phyloP scores from a whole-genome alignment of 2,329 filamentous ascomycete species.

The Cyanodermella asteris region DNA sequence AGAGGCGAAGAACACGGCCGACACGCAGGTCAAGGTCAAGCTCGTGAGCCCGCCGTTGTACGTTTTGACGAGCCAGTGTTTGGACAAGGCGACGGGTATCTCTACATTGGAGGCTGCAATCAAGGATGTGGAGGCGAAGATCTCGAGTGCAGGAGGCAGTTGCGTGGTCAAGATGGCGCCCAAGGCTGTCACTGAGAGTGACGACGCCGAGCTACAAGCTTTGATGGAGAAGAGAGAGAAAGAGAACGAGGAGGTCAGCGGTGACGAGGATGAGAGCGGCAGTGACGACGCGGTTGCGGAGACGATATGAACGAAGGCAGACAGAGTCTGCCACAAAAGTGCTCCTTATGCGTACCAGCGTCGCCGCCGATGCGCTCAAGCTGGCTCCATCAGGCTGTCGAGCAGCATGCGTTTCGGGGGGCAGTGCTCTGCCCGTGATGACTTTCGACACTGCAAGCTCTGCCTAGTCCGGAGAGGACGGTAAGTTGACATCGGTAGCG shows the following conservation, averaged over 20 bases:
- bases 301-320: constrained; percentile 9
- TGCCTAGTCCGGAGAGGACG: too few relatives aligned
- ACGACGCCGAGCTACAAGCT: constrained; percentile 88
- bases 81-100: constrained; percentile 82
- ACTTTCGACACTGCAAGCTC: too few relatives aligned
- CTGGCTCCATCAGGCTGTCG: too few relatives aligned
- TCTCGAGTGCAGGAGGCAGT: constrained; percentile 54
- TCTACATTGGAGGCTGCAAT: constrained; percentile 72
- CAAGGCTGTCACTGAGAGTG: constrained; percentile 96
- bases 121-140: constrained; percentile 60
- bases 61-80: constrained; percentile 81
- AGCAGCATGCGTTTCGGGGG: too few relatives aligned
- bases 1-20: constrained; percentile 75
- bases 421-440: too few relatives aligned
- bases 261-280: constrained; percentile 88
- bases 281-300: constrained; percentile 56
- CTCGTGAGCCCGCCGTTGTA: constrained; percentile 95
- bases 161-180: constrained; percentile 94
- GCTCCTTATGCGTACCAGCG: too few relatives aligned
- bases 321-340: too few relatives aligned
- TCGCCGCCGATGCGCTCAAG: too few relatives aligned
- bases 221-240: constrained; percentile 98
- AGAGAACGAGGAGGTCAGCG: constrained; percentile 94
- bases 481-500: too few relatives aligned
- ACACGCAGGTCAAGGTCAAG: constrained; percentile 93